Base-by-base conservation (phyloP, 2,329 filamentous ascomycete genomes). In the Byssothecium circinans region DNA sequence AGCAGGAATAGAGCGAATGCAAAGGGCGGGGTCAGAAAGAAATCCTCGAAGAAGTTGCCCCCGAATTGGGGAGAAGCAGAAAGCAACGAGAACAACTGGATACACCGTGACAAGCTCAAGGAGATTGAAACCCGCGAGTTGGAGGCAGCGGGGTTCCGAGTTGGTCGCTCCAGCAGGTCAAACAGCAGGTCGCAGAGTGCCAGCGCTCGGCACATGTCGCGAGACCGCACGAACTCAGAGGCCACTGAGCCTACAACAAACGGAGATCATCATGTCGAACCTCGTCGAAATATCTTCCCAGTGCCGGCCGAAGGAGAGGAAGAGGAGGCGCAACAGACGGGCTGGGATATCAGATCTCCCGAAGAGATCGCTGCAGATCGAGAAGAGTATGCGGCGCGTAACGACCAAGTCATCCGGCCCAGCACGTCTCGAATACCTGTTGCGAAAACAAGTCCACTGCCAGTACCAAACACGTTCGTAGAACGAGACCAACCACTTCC, bases 341-440 rank as follows among this genome's bases (percentile, higher is more conserved):
- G 27, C 14, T 91, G 88, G 83, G 89, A 95, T 68, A 75, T 91
- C 45, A 81, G 88, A 47, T 81, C 82, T 17, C 87, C 88, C 2
- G 88, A 91, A 58, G 91, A 96, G 65, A 87, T 89, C 52, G 85
- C 86, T 20, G 74, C 76, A 8, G 76, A 81, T 23, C 69, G 66
- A 45, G 67, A 74, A 8, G 62, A 68, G 23, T 54, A 81, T 72
- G 72, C 81, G 59, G 52, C 60, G 30, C 58, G 59, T 56, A 56
- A 54, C 54, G 79, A 68, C 62, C 87, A 80, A 73, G 81, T 77
- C 39, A 60, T 62, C 32, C 63, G 75, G 46, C 74, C 75, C 23
- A 75, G 82, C 74, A 75, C 81, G 3, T 96, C 92, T 36, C 85
- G 89, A 44, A 96, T 99, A 65, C 94, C 94, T 1, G 80, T 97